These are phyloP conservation scores for Aulographum hederae DNA, from an alignment of 2,329 filamentous ascomycete species.

Conservation along the genomic window DNA sequence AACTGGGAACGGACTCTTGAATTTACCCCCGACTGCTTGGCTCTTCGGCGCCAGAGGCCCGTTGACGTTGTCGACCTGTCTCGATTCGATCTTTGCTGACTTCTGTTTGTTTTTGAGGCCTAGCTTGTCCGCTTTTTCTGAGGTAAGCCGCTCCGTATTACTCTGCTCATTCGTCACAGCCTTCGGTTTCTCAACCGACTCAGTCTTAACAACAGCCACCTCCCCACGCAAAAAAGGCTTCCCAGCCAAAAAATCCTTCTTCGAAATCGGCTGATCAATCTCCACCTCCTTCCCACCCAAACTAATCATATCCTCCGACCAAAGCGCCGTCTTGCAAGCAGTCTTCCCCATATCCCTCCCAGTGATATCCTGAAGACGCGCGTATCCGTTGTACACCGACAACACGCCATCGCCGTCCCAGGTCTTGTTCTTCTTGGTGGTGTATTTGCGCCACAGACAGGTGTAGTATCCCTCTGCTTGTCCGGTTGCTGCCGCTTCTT, in stretches of 20 bases:
- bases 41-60: slow-evolving; percentile 17
- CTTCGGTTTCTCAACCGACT: slow-evolving; percentile 9
- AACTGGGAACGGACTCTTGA: slow-evolving; percentile 43
- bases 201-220: slow-evolving; percentile 2
- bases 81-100: slow-evolving; percentile 13
- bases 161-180: not conserved
- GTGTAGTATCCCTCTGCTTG: not conserved
- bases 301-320: slow-evolving; percentile 30
- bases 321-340: slow-evolving; percentile 35
- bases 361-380: slow-evolving; percentile 40
- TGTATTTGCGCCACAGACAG: slow-evolving; percentile 39
- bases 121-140: slow-evolving; percentile 10
- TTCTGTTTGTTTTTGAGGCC: not conserved
- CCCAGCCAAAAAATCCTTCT: slow-evolving; percentile 37
- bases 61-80: slow-evolving; percentile 20
- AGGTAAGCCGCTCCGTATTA: slow-evolving; percentile 10
- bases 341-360: slow-evolving; percentile 44
- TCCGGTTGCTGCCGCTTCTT: too few relatives aligned
- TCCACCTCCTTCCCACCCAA: slow-evolving; percentile 52
- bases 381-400: slow-evolving; percentile 36
- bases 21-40: slow-evolving; percentile 20
- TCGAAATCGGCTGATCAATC: slow-evolving; percentile 42
- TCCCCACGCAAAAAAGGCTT: slow-evolving; percentile 22
- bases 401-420: slow-evolving; percentile 60
- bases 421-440: slow-evolving; percentile 56